Conservation (phyloP, 2,329 filamentous ascomycete species). For the Helotiales sp. region DNA sequence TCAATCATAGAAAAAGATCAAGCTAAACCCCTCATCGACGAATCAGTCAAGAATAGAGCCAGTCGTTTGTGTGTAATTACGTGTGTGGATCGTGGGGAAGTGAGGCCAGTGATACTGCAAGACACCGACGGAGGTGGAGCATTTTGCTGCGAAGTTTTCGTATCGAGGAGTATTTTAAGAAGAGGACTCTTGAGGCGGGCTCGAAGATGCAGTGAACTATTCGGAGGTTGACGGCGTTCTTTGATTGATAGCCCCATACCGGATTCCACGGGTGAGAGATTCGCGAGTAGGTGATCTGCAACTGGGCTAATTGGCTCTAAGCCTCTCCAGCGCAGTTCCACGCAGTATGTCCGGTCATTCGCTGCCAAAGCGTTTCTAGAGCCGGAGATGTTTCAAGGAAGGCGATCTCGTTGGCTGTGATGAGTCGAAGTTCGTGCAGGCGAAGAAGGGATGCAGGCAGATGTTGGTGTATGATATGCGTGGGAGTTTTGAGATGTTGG, state of each 20-base stretch:
- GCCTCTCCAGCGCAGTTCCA: background rate
- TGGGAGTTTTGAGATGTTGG: slow-evolving; percentile 38
- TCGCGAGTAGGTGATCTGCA: background rate
- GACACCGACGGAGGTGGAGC: background rate
- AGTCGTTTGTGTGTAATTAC: background rate
- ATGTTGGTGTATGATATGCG: slow-evolving; percentile 39
- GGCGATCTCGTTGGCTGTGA: slow-evolving; percentile 52
- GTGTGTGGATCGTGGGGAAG: background rate
- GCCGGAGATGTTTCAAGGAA: slow-evolving; percentile 33
- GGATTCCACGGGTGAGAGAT: background rate
- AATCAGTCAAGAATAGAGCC: background rate
- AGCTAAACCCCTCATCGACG: background rate
- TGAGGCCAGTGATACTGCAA: background rate
- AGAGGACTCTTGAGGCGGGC: background rate
- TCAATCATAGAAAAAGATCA: background rate
- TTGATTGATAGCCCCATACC: background rate
- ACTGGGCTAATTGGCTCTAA: background rate
- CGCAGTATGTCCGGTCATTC: background rate
- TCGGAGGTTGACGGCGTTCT: background rate
- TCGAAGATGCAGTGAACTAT: background rate
- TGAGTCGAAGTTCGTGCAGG: slow-evolving; percentile 47
- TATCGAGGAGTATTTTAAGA: background rate
- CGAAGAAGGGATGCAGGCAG: slow-evolving; percentile 41
- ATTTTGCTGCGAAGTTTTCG: background rate
- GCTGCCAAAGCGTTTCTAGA: background rate